These are phyloP conservation scores for Colletotrichum navitas DNA, from an alignment of 2,329 filamentous ascomycete genomes.

Conservation along the genomic window DNA sequence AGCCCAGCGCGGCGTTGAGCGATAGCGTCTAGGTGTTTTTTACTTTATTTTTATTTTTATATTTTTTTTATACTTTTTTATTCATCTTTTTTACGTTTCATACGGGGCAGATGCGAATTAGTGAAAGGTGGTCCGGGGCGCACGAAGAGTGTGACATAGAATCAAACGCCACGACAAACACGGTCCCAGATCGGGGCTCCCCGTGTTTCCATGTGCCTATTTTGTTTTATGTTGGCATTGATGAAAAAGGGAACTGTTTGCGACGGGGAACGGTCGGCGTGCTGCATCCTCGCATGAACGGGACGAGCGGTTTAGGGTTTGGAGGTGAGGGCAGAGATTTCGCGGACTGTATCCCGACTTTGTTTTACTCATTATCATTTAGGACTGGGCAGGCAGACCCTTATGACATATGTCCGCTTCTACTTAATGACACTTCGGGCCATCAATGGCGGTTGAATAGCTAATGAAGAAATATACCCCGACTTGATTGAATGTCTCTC, in stretches of 20 bases:
- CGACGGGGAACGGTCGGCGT: not conserved
- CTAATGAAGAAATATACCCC: not conserved
- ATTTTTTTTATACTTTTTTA: too few relatives aligned
- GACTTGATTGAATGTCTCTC: not conserved
- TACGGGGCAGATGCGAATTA: too few relatives aligned
- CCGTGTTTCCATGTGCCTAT: not conserved
- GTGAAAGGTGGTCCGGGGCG: not conserved
- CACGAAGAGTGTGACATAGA: conserved; percentile 7
- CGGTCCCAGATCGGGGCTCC: too few relatives aligned
- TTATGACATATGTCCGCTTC: not conserved
- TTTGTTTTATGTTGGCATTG: conserved; percentile 1
- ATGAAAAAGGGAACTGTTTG: too few relatives aligned
- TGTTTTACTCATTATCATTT: not conserved
- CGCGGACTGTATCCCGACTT: not conserved
- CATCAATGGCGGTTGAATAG: not conserved
- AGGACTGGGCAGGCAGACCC: not conserved
- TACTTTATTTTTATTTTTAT: too few relatives aligned
- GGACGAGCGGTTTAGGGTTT: conserved; percentile 4
- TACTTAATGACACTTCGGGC: not conserved
- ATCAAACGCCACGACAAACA: too few relatives aligned
- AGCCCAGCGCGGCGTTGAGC: conserved; percentile 42
- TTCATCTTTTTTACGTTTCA: too few relatives aligned
- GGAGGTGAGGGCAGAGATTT: conserved; percentile 6
- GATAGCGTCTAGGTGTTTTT: conserved; percentile 39
- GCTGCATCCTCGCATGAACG: conserved; percentile 5